Conservation (phyloP, 768 basidiomycete species). For the Phanerochaete carnosa region DNA sequence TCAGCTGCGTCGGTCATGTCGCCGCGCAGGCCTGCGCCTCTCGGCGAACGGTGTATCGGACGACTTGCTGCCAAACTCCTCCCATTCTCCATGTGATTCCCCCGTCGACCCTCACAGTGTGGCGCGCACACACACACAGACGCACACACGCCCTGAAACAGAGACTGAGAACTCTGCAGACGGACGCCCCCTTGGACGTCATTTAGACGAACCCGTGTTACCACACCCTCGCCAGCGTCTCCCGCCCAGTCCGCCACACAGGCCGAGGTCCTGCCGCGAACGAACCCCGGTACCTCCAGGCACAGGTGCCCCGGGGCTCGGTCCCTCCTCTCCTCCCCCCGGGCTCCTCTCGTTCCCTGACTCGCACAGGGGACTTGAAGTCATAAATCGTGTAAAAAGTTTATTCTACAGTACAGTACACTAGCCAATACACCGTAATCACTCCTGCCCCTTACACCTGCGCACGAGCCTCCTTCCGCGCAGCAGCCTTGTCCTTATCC, state of each 20-base stretch:
- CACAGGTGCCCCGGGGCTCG: neutral
- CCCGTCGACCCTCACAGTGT: neutral
- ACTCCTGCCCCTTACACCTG: slow-evolving; percentile 25
- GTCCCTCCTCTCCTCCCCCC: neutral
- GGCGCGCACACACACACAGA: neutral
- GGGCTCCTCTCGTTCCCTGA: neutral
- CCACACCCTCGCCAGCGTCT: neutral
- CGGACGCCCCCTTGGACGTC: neutral
- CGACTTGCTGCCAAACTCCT: neutral
- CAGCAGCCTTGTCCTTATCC: slow-evolving; percentile 67
- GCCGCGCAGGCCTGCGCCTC: too few relatives aligned
- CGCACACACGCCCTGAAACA: neutral
- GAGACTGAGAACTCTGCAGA: neutral
- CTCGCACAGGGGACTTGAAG: neutral
- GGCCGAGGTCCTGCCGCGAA: neutral
- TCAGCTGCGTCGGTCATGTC: neutral
- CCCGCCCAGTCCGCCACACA: neutral
- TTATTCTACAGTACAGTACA: neutral
- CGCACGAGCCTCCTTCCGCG: slow-evolving; percentile 41
- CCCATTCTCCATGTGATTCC: neutral
- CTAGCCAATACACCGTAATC: neutral
- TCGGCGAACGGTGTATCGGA: neutral
- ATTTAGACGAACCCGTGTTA: neutral
- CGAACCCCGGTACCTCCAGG: slow-evolving; percentile 3
- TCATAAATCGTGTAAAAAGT: neutral